Percentiles rank a stretch among this genome's conserved stretches.
Evolutionary conservation across 2,329 filamentous ascomycete genomes (phyloP).

Genomic region (Xylaria sp.): DNA sequence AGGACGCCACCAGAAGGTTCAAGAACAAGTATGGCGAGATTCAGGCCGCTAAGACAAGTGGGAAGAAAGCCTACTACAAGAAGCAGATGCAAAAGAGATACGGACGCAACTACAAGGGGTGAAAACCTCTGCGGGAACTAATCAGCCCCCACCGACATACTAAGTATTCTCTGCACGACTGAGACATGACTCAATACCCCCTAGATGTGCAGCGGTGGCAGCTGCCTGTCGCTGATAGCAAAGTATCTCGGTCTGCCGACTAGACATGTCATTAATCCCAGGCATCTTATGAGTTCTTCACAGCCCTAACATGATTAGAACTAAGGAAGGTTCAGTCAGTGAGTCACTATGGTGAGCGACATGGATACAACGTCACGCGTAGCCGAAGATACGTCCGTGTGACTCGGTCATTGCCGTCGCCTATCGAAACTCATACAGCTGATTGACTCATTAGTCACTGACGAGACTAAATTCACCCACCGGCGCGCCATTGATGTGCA

Average conservation of each 20-base stretch:
- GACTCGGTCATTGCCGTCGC: too few species aligned
- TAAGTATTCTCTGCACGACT: background rate
- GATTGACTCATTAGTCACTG: background rate
- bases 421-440: too few species aligned
- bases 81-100: slow-evolving; percentile 62
- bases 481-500: background rate
- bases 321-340: background rate
- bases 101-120: slow-evolving; percentile 38
- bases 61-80: slow-evolving; percentile 90
- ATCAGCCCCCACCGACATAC: background rate
- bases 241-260: background rate
- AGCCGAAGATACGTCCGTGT: background rate
- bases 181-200: too few species aligned
- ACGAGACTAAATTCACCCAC: background rate
- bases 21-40: slow-evolving; percentile 88
- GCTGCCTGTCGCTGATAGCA: too few species aligned
- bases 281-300: background rate
- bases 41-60: slow-evolving; percentile 80
- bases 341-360: background rate
- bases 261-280: background rate
- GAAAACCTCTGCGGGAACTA: slow-evolving; percentile 17
- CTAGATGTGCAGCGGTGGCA: too few species aligned
- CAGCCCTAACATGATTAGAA: background rate
- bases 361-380: background rate
- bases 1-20: slow-evolving; percentile 72